A percentile compares a stretch with the other conserved stretches of the same genome.
These are phyloP conservation scores for Byssothecium circinans DNA, from an alignment of 2,329 filamentous ascomycete genomes.

Conservation along the genomic window DNA sequence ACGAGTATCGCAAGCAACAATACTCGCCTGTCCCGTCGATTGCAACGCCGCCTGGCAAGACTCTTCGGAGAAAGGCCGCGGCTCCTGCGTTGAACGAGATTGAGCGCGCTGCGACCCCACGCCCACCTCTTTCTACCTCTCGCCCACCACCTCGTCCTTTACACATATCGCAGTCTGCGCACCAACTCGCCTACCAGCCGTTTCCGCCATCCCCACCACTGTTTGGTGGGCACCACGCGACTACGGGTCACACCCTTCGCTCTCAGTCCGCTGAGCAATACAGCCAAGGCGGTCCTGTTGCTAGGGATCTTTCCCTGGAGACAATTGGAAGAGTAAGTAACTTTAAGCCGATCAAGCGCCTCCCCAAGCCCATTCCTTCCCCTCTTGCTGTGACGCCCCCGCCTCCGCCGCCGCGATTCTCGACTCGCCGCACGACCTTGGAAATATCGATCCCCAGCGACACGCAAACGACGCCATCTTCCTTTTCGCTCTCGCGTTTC, in stretches of 20 bases:
- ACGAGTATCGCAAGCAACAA: slow-evolving; percentile 45
- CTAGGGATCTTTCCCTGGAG: slow-evolving; percentile 15
- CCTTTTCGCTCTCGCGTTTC: slow-evolving; percentile 41
- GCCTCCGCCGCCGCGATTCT: slow-evolving; percentile 16
- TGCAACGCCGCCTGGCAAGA: slow-evolving; percentile 33
- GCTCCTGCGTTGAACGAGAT: slow-evolving; percentile 34
- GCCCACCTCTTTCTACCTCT: slow-evolving; percentile 12
- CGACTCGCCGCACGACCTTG: slow-evolving; percentile 19
- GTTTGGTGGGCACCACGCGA: slow-evolving; percentile 11
- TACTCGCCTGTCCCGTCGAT: slow-evolving; percentile 34
- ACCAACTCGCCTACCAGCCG: slow-evolving; percentile 24
- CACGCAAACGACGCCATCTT: slow-evolving; percentile 24
- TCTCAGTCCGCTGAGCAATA: slow-evolving; percentile 35
- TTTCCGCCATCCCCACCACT: slow-evolving; percentile 22
- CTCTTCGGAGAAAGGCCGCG: slow-evolving; percentile 42
- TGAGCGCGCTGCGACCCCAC: slow-evolving; percentile 27
- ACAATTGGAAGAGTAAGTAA: slow-evolving; percentile 27
- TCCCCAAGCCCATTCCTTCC: slow-evolving; percentile 32
- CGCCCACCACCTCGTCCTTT: slow-evolving; percentile 23
- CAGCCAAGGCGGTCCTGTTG: slow-evolving; percentile 18
- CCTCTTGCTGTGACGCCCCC: slow-evolving; percentile 21
- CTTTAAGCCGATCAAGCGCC: slow-evolving; percentile 40
- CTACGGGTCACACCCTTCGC: slow-evolving; percentile 21
- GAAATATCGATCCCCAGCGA: slow-evolving; percentile 24
- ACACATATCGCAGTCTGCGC: slow-evolving; percentile 33